Base-by-base conservation (phyloP, 2,329 filamentous ascomycete species). In the Fusarium sp. region DNA sequence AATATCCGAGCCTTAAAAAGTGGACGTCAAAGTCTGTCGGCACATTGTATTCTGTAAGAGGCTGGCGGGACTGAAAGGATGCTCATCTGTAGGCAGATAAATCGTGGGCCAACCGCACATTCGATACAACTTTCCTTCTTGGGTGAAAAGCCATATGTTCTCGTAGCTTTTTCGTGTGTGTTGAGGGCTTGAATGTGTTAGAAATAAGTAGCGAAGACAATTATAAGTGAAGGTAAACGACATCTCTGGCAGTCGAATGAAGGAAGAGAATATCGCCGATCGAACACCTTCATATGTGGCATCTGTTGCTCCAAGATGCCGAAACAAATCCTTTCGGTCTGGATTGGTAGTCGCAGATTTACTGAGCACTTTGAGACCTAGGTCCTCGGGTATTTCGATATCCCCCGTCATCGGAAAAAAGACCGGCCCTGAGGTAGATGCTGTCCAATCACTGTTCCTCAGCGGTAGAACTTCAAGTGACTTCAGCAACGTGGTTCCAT, bases 211-310 rank as follows among this genome's bases (percentile, higher is more conserved):
- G 28, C 8, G 17, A 0, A 64, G 55, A 51, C 4, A 44, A 5
- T 47, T 4, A 15, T 9, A 2, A 9, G 13, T 30, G 0, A 38
- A 14, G 3, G 2, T 3, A 9, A 14, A 8, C 0, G 1, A 9
- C 24, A 38, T 7, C 3, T 0, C 0, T 20, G 8, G 1, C 0
- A 17, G 0, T 8, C 3, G 0, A 6, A 8, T 2, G 30, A 44
- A 44, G 2, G 24, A 13, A 39, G 51, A 6, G 24, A 34, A 42
- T 7, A 72, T 74, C 1, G 42, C 39, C 1, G 17, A 39, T 52
- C 73, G 57, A 13, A 75, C 45, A 8, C 24, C 20, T 12, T 48
- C 32, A 13, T 1, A 15, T 4, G 66, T 65, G 18, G 72, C 72
- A 6, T 70, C 38, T 2, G 8, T 30, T 17, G 22, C 61, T n/a